phyloP scores from a whole-genome alignment of 73 alveolate genomes.

The Tetrahymena borealis region DNA sequence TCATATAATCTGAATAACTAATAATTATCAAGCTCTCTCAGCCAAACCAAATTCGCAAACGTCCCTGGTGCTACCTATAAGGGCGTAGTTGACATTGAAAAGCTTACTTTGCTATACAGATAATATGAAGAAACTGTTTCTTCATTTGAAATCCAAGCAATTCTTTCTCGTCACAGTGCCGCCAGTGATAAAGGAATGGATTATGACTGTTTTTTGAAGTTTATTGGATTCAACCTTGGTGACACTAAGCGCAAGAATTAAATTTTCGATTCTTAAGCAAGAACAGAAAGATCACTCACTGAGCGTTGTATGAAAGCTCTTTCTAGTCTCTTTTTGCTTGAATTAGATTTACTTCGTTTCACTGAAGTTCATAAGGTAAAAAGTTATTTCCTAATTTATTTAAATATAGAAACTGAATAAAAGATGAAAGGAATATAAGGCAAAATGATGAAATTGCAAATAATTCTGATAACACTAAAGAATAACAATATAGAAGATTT shows the following conservation, averaged over 20 bases:
- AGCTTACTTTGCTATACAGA: background rate
- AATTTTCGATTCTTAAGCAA: background rate
- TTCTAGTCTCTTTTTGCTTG: background rate
- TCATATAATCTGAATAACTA: background rate
- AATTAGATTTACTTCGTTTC: background rate
- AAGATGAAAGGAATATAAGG: background rate
- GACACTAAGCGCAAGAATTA: background rate
- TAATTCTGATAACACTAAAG: no score
- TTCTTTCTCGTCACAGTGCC: background rate
- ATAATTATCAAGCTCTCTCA: background rate
- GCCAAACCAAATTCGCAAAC: background rate
- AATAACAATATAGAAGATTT: no score
- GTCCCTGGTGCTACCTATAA: background rate
- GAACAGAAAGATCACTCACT: background rate
- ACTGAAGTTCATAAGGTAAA: background rate
- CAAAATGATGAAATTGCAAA: no score
- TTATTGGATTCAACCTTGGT: background rate
- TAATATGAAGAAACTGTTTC: background rate
- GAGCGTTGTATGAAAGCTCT: background rate
- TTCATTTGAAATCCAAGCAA: background rate
- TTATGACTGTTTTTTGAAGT: background rate
- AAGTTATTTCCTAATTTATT: background rate
- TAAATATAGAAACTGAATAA: background rate
- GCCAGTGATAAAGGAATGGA: background rate
- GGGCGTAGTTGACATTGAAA: background rate